Percentiles rank a stretch among this genome's conserved stretches.
These are phyloP conservation scores for Detonula confervacea DNA, from an alignment of 352 stramenopile species.

Conservation along the genomic window DNA sequence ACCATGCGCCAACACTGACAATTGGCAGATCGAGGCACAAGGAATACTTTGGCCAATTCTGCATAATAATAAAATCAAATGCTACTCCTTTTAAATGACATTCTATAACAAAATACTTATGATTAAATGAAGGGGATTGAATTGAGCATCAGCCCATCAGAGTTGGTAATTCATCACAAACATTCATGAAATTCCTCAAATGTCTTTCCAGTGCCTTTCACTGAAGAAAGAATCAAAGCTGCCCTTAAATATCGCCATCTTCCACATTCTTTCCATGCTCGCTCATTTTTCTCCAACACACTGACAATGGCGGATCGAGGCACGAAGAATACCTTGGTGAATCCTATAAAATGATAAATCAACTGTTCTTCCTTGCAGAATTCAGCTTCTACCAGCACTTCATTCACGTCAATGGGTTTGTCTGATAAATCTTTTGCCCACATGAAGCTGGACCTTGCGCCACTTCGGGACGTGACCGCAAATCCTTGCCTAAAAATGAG, in stretches of 20 bases:
- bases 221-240: slow-evolving; percentile 37
- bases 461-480: slow-evolving; percentile 15
- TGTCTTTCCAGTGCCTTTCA: slow-evolving; percentile 17
- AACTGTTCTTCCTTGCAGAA: slow-evolving; percentile 17
- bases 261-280: slow-evolving; percentile 61
- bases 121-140: neutral
- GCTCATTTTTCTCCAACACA: slow-evolving; percentile 40
- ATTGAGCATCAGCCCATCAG: neutral
- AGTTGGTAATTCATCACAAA: neutral
- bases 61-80: too few relatives aligned
- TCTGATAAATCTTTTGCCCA: slow-evolving; percentile 4
- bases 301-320: slow-evolving; percentile 33
- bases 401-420: slow-evolving; percentile 30
- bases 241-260: slow-evolving; percentile 53
- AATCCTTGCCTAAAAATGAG: slow-evolving; percentile 51
- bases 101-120: too few relatives aligned
- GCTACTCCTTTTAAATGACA: too few relatives aligned
- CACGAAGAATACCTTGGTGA: slow-evolving; percentile 44
- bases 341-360: slow-evolving; percentile 36
- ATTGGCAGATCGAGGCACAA: too few relatives aligned
- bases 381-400: slow-evolving; percentile 50
- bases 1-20: too few relatives aligned
- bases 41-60: too few relatives aligned
- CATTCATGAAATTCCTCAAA: slow-evolving; percentile 4
- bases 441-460: neutral